Evolutionary conservation across 2,329 filamentous ascomycete genomes (phyloP), one percentile per base, ranked within the genome.

Genomic region (Diaporthe sp.): DNA sequence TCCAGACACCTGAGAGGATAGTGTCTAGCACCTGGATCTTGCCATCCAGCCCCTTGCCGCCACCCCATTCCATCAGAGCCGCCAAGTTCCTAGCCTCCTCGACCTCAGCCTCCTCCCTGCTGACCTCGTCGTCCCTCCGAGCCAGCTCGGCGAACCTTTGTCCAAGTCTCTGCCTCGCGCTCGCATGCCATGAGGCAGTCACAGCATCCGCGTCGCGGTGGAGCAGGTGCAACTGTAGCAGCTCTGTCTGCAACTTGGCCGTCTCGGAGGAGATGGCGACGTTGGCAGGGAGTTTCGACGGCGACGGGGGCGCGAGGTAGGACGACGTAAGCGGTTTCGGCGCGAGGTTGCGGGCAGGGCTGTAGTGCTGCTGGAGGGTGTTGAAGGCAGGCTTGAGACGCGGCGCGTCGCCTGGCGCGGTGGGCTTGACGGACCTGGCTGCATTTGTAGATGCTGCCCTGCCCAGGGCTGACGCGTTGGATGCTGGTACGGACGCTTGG

Each of bases 351-450:
- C 93, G 93, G 59, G 89, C 89, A 0, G 92, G 92, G 39, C 90
- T 92, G 84, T 90, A 93, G 83, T 93, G 91, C 78, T 94, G 92
- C 78, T 94, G 92, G 53, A 90, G 87, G 0, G 89, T 92, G 65
- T 87, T 89, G 82, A 93, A 93, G 62, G 88, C 84, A 0, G 91
- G 90, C 12, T 88, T 88, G 37, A 85, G 83, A n/a, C 84, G 82
- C 25, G 84, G 82, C 55, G 81, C 81, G 28, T 53, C 71, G 68
- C 44, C n/a, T 17, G 57, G 77, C 49, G 73, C 72, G 67, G 78
- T 44, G 62, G 80, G 62, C 46, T 75, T 37, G 73, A 73, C 37
- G 17, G 72, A 59, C 25, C 39, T 19, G 31, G 76, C 34, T 31
- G 73, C 76, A 25, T 74, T 74, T 37, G 79, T 77, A 4, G 76